A percentile compares a stretch with the other conserved stretches of the same genome.
Conservation (phyloP, 495 filamentous ascomycete genomes). For the Penicillium odoratum region DNA sequence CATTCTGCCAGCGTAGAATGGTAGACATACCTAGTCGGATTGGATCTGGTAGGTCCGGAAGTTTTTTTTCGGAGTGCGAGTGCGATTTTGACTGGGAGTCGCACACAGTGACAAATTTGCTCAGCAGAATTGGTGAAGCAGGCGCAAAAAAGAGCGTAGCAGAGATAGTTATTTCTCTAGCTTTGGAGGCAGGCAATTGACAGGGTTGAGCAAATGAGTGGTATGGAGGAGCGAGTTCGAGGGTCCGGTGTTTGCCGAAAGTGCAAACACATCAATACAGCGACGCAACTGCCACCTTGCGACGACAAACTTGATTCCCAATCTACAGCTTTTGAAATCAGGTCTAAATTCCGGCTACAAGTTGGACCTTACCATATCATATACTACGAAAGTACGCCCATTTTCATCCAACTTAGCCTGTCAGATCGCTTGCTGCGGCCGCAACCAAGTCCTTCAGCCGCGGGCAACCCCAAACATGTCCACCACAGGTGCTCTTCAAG, state of each 20-base stretch:
- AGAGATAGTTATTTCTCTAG: background rate
- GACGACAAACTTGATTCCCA: background rate
- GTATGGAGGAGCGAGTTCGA: constrained; percentile 18
- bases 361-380: background rate
- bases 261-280: constrained; percentile 36
- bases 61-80: constrained; percentile 21
- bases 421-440: background rate
- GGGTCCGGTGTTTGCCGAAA: constrained; percentile 32
- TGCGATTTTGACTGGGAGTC: background rate
- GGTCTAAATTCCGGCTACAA: background rate
- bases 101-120: background rate
- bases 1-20: background rate
- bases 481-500: constrained; percentile 56
- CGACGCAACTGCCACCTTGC: constrained; percentile 19
- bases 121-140: background rate
- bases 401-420: background rate
- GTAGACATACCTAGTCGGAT: constrained; percentile 17
- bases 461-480: constrained; percentile 45
- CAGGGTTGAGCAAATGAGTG: background rate
- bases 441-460: background rate
- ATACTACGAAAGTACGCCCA: background rate
- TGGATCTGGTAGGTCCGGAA: constrained; percentile 15
- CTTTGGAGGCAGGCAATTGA: background rate
- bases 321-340: background rate
- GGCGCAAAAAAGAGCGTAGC: background rate